These are phyloP conservation scores for Arthrobotrys entomopaga DNA, from an alignment of 2,329 filamentous ascomycete species.

Conservation along the genomic window DNA sequence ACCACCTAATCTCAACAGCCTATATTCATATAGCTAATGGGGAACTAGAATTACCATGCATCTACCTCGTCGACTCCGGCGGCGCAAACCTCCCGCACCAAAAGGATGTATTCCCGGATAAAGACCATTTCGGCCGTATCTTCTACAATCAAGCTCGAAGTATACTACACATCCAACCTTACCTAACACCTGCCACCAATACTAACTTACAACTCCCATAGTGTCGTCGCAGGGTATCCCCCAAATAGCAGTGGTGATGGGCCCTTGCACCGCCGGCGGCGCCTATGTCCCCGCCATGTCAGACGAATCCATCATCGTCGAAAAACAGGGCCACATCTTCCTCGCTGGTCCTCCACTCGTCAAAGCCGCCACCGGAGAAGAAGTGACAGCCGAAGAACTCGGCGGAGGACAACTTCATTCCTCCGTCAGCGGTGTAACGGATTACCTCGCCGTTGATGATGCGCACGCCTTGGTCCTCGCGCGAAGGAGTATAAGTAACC, in stretches of 20 bases:
- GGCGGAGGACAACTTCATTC: conserved; percentile 91
- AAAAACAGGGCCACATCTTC: conserved; percentile 96
- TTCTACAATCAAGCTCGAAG: conserved; percentile 96
- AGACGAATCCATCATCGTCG: conserved; percentile 96
- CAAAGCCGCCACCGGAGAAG: conserved; percentile 93
- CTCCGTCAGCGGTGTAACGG: conserved; percentile 89
- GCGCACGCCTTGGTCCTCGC: conserved; percentile 89
- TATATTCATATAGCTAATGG: background rate
- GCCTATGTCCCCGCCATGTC: conserved; percentile 90
- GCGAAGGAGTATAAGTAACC: conserved; percentile 82
- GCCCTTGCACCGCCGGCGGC: conserved; percentile 80
- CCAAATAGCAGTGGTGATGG: conserved; percentile 96
- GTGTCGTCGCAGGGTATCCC: conserved; percentile 88
- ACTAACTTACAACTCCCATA: conserved; percentile 33
- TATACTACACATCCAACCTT: conserved; percentile 32
- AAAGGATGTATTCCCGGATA: conserved; percentile 93
- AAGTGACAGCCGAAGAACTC: conserved; percentile 87
- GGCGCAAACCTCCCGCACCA: conserved; percentile 95
- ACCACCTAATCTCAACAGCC: conserved; percentile 56
- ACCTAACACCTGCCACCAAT: background rate
- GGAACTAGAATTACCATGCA: conserved; percentile 72
- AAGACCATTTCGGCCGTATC: conserved; percentile 94
- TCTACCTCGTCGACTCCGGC: conserved; percentile 96
- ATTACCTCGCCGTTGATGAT: conserved; percentile 94
- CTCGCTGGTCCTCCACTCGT: conserved; percentile 92